Percentiles rank a stretch among this genome's conserved stretches.
Evolutionary conservation across 345 rosid species (phyloP).

Genomic region (Sisymbrium altissimum): DNA sequence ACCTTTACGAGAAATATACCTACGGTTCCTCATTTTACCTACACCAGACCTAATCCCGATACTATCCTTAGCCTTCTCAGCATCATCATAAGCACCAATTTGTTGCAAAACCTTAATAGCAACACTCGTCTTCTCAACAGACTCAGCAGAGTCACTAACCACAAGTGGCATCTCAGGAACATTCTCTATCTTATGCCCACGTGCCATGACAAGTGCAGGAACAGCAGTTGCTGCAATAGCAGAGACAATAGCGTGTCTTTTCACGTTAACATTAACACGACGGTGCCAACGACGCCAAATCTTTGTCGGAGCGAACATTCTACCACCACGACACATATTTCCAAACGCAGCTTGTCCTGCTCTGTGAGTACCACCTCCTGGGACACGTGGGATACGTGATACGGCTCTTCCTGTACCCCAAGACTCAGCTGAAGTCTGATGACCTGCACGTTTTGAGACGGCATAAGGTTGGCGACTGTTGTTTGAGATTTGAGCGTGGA

Average conservation of each 20-base stretch:
- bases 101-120: constrained; percentile 70
- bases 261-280: constrained; percentile 66
- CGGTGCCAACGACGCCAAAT: too few relatives aligned
- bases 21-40: constrained; percentile 75
- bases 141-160: constrained; percentile 14
- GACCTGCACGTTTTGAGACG: too few relatives aligned
- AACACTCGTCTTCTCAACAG: constrained; percentile 62
- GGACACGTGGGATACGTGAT: too few relatives aligned
- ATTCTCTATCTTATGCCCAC: background rate
- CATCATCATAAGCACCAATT: constrained; percentile 68
- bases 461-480: too few relatives aligned
- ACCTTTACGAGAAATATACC: constrained; percentile 64
- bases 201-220: constrained; percentile 33
- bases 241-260: constrained; percentile 64
- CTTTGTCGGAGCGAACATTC: too few relatives aligned
- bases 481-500: too few relatives aligned
- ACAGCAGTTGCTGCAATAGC: constrained; percentile 75
- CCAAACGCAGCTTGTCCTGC: too few relatives aligned
- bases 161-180: background rate
- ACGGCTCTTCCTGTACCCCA: too few relatives aligned
- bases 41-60: constrained; percentile 65
- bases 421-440: too few relatives aligned
- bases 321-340: too few relatives aligned
- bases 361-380: too few relatives aligned
- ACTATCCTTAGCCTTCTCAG: constrained; percentile 76